These are phyloP conservation scores for Aquilaria sinensis DNA, from an alignment of 345 rosid genomes.

Conservation along the genomic window DNA sequence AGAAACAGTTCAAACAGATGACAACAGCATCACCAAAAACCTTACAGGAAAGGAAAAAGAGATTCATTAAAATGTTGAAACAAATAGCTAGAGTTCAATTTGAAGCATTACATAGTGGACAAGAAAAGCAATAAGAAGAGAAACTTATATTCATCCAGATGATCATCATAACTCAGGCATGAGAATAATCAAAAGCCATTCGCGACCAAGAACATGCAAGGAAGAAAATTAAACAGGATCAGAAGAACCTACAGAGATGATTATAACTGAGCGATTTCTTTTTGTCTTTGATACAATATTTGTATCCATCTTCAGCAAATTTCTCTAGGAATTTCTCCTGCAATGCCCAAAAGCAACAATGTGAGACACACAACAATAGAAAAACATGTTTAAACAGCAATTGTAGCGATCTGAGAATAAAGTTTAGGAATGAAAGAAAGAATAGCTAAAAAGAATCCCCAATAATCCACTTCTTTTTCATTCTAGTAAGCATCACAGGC, in stretches of 20 bases:
- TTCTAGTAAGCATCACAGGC: no score
- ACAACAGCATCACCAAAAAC: background rate
- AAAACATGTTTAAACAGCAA: background rate
- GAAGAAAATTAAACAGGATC: background rate
- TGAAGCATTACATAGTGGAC: background rate
- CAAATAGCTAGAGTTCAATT: background rate
- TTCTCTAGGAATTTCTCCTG: conserved; percentile 72
- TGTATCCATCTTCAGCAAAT: conserved; percentile 61
- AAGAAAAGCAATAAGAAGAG: no score
- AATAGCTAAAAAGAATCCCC: background rate
- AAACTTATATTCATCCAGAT: background rate
- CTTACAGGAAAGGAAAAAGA: background rate
- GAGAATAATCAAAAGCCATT: background rate
- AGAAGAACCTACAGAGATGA: conserved; percentile 46
- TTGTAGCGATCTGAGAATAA: background rate
- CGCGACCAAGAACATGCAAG: background rate
- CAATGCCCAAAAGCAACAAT: conserved; percentile 13
- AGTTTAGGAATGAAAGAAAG: no score
- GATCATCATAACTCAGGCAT: conserved; percentile 1
- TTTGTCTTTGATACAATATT: conserved; percentile 35
- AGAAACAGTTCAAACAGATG: no score
- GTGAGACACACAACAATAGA: background rate
- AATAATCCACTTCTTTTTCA: no score
- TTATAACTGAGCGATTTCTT: conserved; percentile 66
- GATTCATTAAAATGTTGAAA: background rate